Conservation (phyloP, 2,329 filamentous ascomycete species). For the Purpureocillium lavendulum region DNA sequence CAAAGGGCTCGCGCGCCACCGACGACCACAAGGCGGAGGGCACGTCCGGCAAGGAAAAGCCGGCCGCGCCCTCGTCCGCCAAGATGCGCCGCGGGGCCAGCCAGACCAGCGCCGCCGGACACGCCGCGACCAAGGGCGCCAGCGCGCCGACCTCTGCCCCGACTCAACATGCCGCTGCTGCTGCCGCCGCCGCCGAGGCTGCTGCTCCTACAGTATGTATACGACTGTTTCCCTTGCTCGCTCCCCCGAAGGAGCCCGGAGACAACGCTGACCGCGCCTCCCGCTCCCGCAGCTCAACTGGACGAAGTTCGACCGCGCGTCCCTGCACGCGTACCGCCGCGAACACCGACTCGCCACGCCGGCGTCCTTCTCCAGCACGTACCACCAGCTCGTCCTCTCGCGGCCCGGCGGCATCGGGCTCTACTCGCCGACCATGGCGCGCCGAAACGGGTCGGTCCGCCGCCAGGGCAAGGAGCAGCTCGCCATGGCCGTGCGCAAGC, state of each 20-base stretch:
- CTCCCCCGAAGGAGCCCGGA: background rate
- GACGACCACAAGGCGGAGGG: conserved; percentile 38
- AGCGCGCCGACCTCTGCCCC: conserved; percentile 28
- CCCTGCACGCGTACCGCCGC: conserved; percentile 69
- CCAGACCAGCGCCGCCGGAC: conserved; percentile 31
- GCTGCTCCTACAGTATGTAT: conserved; percentile 24
- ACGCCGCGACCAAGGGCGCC: conserved; percentile 27
- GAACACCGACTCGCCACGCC: conserved; percentile 64
- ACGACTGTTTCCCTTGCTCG: conserved; percentile 5
- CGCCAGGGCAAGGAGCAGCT: conserved; percentile 66
- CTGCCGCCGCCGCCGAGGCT: conserved; percentile 19
- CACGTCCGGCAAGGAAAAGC: conserved; percentile 34
- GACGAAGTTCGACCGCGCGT: conserved; percentile 56
- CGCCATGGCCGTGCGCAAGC: conserved; percentile 64
- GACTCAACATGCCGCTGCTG: conserved; percentile 18
- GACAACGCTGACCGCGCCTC: background rate
- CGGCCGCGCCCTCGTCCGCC: conserved; percentile 33
- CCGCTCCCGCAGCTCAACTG: conserved; percentile 46
- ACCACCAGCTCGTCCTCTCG: conserved; percentile 53
- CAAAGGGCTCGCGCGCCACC: conserved; percentile 33
- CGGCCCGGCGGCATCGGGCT: conserved; percentile 57
- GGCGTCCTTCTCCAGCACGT: conserved; percentile 57
- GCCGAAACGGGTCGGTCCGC: conserved; percentile 48
- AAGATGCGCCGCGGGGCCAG: conserved; percentile 50
- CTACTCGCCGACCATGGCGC: conserved; percentile 68